Base-by-base conservation (phyloP, 805 yeast species). In the Kazachstania bromeliacearum region DNA sequence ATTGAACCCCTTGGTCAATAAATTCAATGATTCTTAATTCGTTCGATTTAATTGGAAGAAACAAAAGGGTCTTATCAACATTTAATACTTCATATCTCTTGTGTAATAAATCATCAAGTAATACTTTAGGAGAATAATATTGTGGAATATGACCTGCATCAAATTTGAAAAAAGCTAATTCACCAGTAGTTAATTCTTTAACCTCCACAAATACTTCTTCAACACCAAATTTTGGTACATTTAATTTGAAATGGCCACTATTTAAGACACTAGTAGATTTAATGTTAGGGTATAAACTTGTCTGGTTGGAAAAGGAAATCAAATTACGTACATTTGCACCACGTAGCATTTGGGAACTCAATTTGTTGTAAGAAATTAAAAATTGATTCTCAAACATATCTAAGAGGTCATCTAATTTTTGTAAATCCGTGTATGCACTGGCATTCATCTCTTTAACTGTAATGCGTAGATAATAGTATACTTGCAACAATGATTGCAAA, bases 31-130 rank as follows among this genome's bases (percentile, higher is more conserved):
- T 35, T 16, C 33, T 37, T 17, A 57, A 40, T 34, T 56, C 58
- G 16, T 39, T 42, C 13, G 42, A 36, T 33, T 51, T 46, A 7
- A 57, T 27, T 5, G 50, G 38, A 15, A 51, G 51, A 36, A 57
- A 56, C 2, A 57, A 31, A 25, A 57, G 38, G 3, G 50, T 41
- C 37, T 54, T 51, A 1, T 58, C 58, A 12, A 54, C 16, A 31
- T 46, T 41, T 23, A 48, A 33, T 27, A 41, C 20, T 3, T 37
- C 29, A 27, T 37, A 40, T 12, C 44, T 38, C 6, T 47, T 46
- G 8, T 32, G 27, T 2, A 38, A 22, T 7, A 52, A 23, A 25
- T 40, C 39, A 6, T 37, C 24, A 18, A 53, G 31, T 14, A 52
- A 31, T 3, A 29, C 40, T 8, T 39, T 35, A 9, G 42, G 17